Evolutionary conservation across 1,139 yeast species (phyloP).

Genomic region (Suhomyces taliae): DNA sequence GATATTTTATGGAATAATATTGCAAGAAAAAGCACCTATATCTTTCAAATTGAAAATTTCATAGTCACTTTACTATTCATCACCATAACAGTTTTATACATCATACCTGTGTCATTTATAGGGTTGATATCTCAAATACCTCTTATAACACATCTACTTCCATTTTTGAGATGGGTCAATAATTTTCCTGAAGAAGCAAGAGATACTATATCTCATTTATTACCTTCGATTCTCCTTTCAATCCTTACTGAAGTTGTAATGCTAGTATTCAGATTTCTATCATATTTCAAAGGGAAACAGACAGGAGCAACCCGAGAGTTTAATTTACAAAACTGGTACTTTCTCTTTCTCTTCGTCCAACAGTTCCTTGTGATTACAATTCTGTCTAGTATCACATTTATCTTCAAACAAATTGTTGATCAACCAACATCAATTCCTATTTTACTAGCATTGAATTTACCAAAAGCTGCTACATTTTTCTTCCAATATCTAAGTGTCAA

Average conservation of each 20-base stretch:
- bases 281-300: constrained; percentile 49
- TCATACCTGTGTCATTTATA: constrained; percentile 69
- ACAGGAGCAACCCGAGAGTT: constrained; percentile 59
- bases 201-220: constrained; percentile 53
- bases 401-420: constrained; percentile 62
- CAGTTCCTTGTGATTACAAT: constrained; percentile 82
- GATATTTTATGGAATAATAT: constrained; percentile 64
- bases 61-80: constrained; percentile 45
- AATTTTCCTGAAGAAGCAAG: constrained; percentile 53
- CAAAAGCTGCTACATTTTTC: constrained; percentile 81
- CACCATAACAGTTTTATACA: constrained; percentile 57
- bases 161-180: constrained; percentile 53
- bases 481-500: constrained; percentile 70
- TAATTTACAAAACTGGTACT: constrained; percentile 68
- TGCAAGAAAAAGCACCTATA: constrained; percentile 31
- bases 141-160: constrained; percentile 52
- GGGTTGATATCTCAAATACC: constrained; percentile 69
- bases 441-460: constrained; percentile 70
- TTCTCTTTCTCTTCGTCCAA: constrained; percentile 71
- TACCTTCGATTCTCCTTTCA: constrained; percentile 63
- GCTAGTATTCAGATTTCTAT: constrained; percentile 47
- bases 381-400: constrained; percentile 74
- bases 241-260: constrained; percentile 58
- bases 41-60: constrained; percentile 36
- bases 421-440: constrained; percentile 74